A percentile compares a stretch with the other conserved stretches of the same genome.
Conservation (phyloP, 2,329 filamentous ascomycete genomes). For the Fusarium aywerte region DNA sequence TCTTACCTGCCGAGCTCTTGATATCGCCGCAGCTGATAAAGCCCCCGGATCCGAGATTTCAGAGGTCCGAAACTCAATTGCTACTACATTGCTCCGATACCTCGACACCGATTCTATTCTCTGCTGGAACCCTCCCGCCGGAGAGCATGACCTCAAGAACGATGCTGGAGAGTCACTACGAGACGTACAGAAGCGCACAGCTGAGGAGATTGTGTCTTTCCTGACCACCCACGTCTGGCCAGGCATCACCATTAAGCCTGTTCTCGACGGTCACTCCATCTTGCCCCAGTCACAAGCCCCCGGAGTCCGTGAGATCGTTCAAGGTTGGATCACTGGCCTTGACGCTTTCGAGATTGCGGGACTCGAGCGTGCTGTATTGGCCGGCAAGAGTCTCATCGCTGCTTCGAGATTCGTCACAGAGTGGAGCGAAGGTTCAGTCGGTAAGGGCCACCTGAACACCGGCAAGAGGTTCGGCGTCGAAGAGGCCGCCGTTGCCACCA, state of each 20-base stretch:
- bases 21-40: constrained; percentile 77
- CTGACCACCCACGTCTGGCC: constrained; percentile 83
- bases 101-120: constrained; percentile 91
- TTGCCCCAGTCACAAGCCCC: constrained; percentile 78
- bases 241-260: constrained; percentile 78
- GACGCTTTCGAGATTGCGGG: constrained; percentile 85
- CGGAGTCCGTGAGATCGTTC: constrained; percentile 79
- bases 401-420: constrained; percentile 82
- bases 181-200: constrained; percentile 75
- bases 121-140: constrained; percentile 78
- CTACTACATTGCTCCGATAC: constrained; percentile 80
- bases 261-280: constrained; percentile 83
- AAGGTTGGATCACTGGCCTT: constrained; percentile 79
- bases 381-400: constrained; percentile 85
- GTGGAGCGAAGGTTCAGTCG: constrained; percentile 81
- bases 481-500: constrained; percentile 81
- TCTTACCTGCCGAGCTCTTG: constrained; percentile 82
- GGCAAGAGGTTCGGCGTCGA: constrained; percentile 76
- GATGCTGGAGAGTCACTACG: constrained; percentile 70
- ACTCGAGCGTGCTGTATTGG: constrained; percentile 83
- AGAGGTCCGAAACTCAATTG: constrained; percentile 72
- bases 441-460: constrained; percentile 54
- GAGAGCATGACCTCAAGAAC: constrained; percentile 59
- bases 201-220: constrained; percentile 76
- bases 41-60: constrained; percentile 45